These are phyloP conservation scores for Candida namnaoensis DNA, from an alignment of 805 yeast species.

Conservation along the genomic window DNA sequence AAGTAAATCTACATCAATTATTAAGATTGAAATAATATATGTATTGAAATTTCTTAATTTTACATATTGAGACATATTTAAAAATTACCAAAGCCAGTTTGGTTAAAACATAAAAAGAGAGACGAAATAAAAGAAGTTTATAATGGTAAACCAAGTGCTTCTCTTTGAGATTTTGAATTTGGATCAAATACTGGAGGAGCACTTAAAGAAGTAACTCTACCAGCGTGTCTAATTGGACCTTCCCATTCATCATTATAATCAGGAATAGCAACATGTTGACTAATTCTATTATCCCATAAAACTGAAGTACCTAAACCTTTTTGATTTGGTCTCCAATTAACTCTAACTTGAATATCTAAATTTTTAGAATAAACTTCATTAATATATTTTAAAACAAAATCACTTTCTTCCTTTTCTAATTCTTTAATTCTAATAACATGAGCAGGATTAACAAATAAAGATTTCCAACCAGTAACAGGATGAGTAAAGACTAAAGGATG, in stretches of 20 bases:
- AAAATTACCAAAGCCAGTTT: too few relatives aligned
- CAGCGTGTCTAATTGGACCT: conserved; percentile 49
- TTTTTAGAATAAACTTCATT: conserved; percentile 35
- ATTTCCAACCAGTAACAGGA: conserved; percentile 57
- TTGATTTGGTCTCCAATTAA: conserved; percentile 38
- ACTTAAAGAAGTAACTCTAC: conserved; percentile 45
- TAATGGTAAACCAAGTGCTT: conserved; percentile 38
- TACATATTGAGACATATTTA: too few relatives aligned
- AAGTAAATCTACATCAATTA: too few relatives aligned
- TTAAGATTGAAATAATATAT: too few relatives aligned
- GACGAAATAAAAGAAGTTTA: too few relatives aligned
- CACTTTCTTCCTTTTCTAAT: conserved; percentile 38
- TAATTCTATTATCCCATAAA: conserved; percentile 51
- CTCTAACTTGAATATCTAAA: conserved; percentile 47
- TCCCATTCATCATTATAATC: conserved; percentile 48
- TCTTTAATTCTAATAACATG: conserved; percentile 42
- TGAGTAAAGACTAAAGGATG: conserved; percentile 54
- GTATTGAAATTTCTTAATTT: too few relatives aligned
- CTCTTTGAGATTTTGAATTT: conserved; percentile 42
- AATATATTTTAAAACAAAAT: conserved; percentile 34
- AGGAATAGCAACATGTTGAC: conserved; percentile 43
- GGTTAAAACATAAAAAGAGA: too few relatives aligned
- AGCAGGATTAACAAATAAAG: conserved; percentile 39
- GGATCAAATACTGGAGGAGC: conserved; percentile 45
- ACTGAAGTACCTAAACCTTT: conserved; percentile 40